These are phyloP conservation scores for Bidens hawaiensis DNA, from an alignment of 140 eudicot genomes.

Conservation along the genomic window DNA sequence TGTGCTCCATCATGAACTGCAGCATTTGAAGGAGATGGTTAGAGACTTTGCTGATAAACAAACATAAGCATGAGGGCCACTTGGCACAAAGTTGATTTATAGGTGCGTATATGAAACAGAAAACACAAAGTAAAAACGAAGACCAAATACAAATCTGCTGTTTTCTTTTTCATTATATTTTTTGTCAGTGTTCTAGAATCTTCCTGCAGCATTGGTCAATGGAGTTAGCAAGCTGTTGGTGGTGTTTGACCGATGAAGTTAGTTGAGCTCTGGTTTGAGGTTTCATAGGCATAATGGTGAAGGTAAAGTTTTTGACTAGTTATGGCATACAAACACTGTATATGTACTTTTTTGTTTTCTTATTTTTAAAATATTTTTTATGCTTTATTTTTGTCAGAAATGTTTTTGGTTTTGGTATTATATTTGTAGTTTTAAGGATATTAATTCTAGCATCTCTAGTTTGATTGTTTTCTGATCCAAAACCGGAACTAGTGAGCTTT, in stretches of 20 bases:
- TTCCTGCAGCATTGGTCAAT: slow-evolving; percentile 6
- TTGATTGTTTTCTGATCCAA: slow-evolving; percentile 31
- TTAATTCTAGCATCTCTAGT: slow-evolving; percentile 15
- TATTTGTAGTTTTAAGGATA: slow-evolving; percentile 21
- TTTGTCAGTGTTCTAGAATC: slow-evolving; percentile 6
- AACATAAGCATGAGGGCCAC: slow-evolving; percentile 36
- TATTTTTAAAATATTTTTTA: no score
- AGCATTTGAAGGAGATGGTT: slow-evolving; percentile 86
- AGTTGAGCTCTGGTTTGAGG: slow-evolving; percentile 10
- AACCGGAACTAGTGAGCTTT: slow-evolving; percentile 20
- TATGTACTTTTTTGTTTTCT: slow-evolving; percentile 16
- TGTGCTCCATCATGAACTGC: slow-evolving; percentile 86
- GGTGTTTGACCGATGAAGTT: slow-evolving; percentile 16
- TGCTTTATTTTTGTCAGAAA: not conserved
- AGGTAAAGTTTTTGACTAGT: slow-evolving; percentile 29
- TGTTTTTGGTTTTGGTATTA: slow-evolving; percentile 23
- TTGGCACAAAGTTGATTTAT: not conserved
- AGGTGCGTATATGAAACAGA: not conserved
- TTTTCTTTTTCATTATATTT: slow-evolving; percentile 8
- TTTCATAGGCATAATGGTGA: slow-evolving; percentile 17
- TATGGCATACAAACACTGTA: slow-evolving; percentile 34
- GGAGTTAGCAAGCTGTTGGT: slow-evolving; percentile 3
- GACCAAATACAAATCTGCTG: slow-evolving; percentile 8
- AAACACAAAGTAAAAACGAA: slow-evolving; percentile 13
- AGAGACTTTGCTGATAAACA: slow-evolving; percentile 56